These are phyloP conservation scores for Apostasia shenzhenica DNA, from an alignment of 106 monocot genomes.

Conservation along the genomic window DNA sequence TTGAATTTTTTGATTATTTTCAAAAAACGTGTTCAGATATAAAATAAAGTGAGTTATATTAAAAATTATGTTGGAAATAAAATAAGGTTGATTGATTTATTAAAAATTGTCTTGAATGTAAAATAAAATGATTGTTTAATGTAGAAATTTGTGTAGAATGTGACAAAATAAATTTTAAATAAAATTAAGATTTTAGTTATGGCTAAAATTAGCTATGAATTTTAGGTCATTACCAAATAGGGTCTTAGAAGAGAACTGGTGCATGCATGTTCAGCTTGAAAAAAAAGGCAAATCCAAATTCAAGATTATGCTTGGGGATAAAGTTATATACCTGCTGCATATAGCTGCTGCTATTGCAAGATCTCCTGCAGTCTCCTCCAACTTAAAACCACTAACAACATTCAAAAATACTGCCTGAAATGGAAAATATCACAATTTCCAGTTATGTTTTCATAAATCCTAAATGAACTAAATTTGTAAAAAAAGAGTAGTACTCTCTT, in stretches of 20 bases:
- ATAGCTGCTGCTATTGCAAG: slow-evolving; percentile 91
- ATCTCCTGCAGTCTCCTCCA: slow-evolving; percentile 95
- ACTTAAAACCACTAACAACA: slow-evolving; percentile 83
- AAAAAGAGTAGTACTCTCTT: not conserved
- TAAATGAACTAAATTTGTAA: not conserved
- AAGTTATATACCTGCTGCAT: slow-evolving; percentile 73
- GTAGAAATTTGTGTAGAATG: no score
- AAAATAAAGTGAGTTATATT: no score
- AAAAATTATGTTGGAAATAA: no score
- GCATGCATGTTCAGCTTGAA: no score
- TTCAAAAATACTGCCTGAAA: slow-evolving; percentile 78
- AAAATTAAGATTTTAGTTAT: not conserved
- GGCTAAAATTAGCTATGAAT: not conserved
- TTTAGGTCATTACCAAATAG: no score
- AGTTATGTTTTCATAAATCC: not conserved
- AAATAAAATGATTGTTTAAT: no score
- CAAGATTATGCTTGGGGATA: not conserved
- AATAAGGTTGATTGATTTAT: no score
- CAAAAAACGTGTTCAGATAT: no score
- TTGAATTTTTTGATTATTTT: no score
- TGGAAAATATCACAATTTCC: not conserved
- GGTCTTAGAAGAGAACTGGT: no score
- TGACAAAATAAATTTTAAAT: no score
- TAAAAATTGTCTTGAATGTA: no score
- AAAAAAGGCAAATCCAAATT: not conserved